Base-by-base conservation (phyloP, 2,329 filamentous ascomycete genomes). In the Apiospora malaysiana region DNA sequence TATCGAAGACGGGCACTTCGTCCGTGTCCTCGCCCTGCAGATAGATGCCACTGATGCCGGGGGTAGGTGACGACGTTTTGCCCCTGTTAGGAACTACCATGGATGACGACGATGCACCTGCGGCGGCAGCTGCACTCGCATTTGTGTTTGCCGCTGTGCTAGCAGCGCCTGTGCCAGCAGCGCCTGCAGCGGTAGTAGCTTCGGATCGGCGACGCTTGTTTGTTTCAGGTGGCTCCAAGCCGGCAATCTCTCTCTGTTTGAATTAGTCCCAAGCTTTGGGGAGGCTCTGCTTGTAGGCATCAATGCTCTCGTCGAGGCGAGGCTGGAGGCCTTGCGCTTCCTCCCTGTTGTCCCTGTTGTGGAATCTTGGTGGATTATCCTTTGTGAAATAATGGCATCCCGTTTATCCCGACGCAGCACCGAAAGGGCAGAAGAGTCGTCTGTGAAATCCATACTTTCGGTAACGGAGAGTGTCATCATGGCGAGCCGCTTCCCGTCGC, bases 1-100 rank as follows among this genome's bases (percentile, higher is more conserved):
- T 86, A 73, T 91, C 88, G 75, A 82, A 90, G 12, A 90, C 79
- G 0, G 78, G 75, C 4, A 90, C 86, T 0, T 70, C 71, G 46
- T 84, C 82, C 0, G 77, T 76, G n/a, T 80, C 79, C 40, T 85
- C 84, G 75, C 85, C 85, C 0, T 79, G 75, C 0, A 90, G 81
- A 9, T 77, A 46, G 43, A 89, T 78, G 14, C 71, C 73, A 59
- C 78, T 79, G 23, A 87, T 77, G 69, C 85, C 81, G 21, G 79
- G 78, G 40, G 74, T 69, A 25, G 14, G 27, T 12, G 70, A 27
- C 32, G 14, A 37, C 16, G 70, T 23, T 32, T 23, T 16, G 49
- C 14, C 3, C 23, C 49, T 16, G 25, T 7, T 18, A 14, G 23
- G 1, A 10, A 25, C 25, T 70, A 71, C 66, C 14, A 25, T 23